Evolutionary conservation across 176 grass and related monocot genomes (phyloP), one percentile per base, ranked within the genome.

Genomic region (Carex scoparia): DNA sequence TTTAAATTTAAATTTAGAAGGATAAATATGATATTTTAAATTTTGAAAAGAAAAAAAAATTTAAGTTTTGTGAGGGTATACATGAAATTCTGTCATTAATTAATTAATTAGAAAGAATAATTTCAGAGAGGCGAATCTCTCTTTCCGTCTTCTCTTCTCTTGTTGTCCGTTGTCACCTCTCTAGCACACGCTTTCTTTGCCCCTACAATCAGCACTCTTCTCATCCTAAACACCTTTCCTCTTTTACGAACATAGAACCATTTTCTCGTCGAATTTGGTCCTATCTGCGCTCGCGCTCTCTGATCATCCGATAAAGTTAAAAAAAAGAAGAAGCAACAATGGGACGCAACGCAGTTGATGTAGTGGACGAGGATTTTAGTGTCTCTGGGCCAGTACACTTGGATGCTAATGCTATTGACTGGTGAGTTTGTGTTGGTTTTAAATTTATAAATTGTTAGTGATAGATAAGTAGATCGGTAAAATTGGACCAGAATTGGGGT

Each of bases 141-240:
- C 8, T 30, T 2, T 5, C 4, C 2, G 3, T 46, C 16, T 2
- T 2, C 37, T 23, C 7, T 63, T 35, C 64, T n/a, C 28, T 23
- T 10, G 2, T 27, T 13, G 18, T 60, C 10, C 10, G 38, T 80
- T 81, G 35, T 31, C 42, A 49, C 9, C 10, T 53, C 42, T 51
- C 62, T 37, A 37, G 68, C 81, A 83, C 62, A 83, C 81, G 81
- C 81, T 66, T 66, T 83, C 81, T 68, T 83, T 51, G 18, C 61
- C 81, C 40, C 61, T 65, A 27, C 16, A 81, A 30, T 49, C 61
- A 81, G 19, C 18, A 48, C 14, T 63, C 64, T 83, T 82, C 57
- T 83, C 42, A 49, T 30, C 42, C 79, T 27, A 64, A 64, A 60
- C 10, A 14, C 4, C 79, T 83, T 83, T 59, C 14, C 63, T 66